Evolutionary conservation across 305 asterid genomes (phyloP).

Genomic region (Fraxinus sp.): DNA sequence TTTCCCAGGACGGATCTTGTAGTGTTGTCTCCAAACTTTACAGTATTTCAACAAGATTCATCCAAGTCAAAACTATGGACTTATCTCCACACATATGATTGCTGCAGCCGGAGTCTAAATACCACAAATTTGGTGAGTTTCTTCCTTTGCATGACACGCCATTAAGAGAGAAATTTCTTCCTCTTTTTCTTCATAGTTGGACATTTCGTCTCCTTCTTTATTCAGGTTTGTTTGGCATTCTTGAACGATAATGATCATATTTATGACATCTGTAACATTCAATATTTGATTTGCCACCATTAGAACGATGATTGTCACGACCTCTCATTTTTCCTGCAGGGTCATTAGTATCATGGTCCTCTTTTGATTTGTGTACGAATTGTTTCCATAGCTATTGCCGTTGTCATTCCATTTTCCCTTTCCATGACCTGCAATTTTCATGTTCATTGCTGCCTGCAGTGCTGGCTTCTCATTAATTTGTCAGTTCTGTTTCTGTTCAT

Average conservation of each 20-base stretch:
- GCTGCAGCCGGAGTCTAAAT: background rate
- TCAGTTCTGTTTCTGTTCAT: background rate
- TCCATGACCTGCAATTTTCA: background rate
- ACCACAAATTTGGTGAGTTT: background rate
- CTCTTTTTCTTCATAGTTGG: background rate
- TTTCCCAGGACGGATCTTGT: background rate
- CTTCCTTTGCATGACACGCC: background rate
- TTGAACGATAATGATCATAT: background rate
- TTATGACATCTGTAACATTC: background rate
- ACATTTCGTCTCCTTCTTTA: background rate
- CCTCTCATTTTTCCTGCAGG: background rate
- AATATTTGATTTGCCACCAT: background rate
- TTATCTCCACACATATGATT: background rate
- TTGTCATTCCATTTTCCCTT: background rate
- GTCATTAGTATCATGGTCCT: background rate
- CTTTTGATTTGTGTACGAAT: background rate
- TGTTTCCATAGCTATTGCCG: background rate
- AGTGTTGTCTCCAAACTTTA: background rate
- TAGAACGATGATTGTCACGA: background rate
- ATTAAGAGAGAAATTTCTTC: background rate
- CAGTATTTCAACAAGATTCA: background rate
- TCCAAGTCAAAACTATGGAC: background rate
- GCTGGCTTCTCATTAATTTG: background rate
- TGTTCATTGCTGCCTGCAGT: background rate
- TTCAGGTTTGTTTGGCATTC: background rate